A percentile compares a stretch with the other conserved stretches of the same genome.
phyloP scores from a whole-genome alignment of 768 basidiomycete genomes.

The Chiua virens region DNA sequence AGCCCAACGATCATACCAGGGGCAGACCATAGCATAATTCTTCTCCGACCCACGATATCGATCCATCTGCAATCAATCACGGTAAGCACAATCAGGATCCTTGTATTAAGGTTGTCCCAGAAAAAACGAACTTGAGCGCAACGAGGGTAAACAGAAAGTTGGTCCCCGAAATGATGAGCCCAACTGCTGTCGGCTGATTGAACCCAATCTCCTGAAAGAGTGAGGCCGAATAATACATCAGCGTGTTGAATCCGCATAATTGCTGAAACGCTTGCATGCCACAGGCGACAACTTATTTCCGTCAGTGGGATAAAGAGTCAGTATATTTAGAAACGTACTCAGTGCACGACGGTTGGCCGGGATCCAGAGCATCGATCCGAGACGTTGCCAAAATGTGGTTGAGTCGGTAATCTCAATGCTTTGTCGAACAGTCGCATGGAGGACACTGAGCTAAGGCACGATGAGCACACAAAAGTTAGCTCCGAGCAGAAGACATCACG shows the following conservation, averaged over 20 bases:
- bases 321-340: conserved; percentile 44
- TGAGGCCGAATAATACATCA: conserved; percentile 75
- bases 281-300: conserved; percentile 62
- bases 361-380: conserved; percentile 52
- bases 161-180: conserved; percentile 74
- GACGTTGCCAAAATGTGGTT: conserved; percentile 59
- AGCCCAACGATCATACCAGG: conserved; percentile 74
- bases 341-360: conserved; percentile 68
- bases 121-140: conserved; percentile 53
- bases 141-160: conserved; percentile 79
- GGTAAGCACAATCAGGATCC: not conserved
- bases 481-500: not conserved
- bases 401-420: conserved; percentile 61
- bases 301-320: too few relatives aligned
- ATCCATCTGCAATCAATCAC: conserved; percentile 37
- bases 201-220: conserved; percentile 82
- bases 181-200: conserved; percentile 78
- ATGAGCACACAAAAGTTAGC: not conserved
- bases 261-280: conserved; percentile 86
- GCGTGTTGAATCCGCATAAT: conserved; percentile 81
- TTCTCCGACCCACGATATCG: conserved; percentile 67
- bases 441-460: conserved; percentile 48
- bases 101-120: not conserved
- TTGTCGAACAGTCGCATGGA: conserved; percentile 58
- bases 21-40: conserved; percentile 67